phyloP scores from a whole-genome alignment of 192 early-diverging fungal genomes.

The Umbelopsis sp. region DNA sequence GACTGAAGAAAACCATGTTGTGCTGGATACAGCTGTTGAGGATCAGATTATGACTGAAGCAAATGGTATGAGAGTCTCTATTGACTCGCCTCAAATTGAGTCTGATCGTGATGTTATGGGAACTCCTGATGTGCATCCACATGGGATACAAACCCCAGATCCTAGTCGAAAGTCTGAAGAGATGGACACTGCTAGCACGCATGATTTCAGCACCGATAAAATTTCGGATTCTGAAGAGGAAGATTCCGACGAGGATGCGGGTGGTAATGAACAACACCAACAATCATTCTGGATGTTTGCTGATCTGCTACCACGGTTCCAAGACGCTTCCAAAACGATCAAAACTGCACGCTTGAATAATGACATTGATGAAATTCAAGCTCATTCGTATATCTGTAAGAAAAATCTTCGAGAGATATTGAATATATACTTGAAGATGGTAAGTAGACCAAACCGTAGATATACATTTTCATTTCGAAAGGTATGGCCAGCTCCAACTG shows the following conservation, averaged over 20 bases:
- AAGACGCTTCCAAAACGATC: constrained; percentile 17
- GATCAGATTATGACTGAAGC: constrained; percentile 14
- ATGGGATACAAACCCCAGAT: not conserved
- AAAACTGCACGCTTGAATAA: not conserved
- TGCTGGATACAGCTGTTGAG: not conserved
- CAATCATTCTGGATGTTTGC: constrained; percentile 44
- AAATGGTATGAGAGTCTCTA: not conserved
- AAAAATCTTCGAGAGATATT: constrained; percentile 32
- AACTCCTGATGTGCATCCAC: not conserved
- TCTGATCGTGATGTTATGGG: not conserved
- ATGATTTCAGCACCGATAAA: not conserved
- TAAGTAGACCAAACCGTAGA: not conserved
- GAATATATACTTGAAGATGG: constrained; percentile 31
- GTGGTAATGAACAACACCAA: constrained; percentile 15
- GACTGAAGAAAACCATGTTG: not conserved
- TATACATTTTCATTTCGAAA: not conserved
- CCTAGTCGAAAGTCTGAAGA: not conserved
- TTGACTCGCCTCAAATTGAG: not conserved
- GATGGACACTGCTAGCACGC: not conserved
- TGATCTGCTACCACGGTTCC: constrained; percentile 30
- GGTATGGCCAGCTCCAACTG: not conserved
- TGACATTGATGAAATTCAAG: constrained; percentile 19
- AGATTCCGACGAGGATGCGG: not conserved
- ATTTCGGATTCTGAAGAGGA: constrained; percentile 6
- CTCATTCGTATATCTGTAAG: constrained; percentile 27